Percentiles rank a stretch among this genome's conserved stretches.
These are phyloP conservation scores for Chloris gayana DNA, from an alignment of 176 grass and related monocot species.

Conservation along the genomic window DNA sequence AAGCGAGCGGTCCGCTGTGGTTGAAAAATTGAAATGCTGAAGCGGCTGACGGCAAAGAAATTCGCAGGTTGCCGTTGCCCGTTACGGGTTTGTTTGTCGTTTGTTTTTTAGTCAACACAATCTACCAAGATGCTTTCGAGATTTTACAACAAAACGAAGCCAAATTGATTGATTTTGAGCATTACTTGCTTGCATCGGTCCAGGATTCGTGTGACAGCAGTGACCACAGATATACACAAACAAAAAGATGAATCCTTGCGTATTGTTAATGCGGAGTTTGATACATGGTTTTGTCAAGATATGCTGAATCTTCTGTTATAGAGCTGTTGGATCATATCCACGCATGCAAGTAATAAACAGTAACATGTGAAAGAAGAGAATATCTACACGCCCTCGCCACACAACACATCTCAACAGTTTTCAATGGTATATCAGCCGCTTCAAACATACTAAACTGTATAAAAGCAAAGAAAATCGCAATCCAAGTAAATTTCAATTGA, in stretches of 20 bases:
- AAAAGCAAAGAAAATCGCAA: conserved; percentile 12
- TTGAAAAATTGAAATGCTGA: background rate
- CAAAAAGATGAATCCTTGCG: background rate
- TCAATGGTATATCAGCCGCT: background rate
- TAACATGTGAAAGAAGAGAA: background rate
- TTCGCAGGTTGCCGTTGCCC: background rate
- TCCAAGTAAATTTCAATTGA: background rate
- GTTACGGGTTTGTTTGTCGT: background rate
- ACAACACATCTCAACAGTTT: conserved; percentile 10
- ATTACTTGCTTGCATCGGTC: too few relatives aligned
- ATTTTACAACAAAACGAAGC: too few relatives aligned
- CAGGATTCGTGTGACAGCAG: background rate
- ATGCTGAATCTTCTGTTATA: background rate
- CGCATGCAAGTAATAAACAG: background rate
- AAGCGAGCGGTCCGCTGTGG: background rate
- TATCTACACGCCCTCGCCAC: background rate
- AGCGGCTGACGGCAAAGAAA: background rate
- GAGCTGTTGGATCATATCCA: background rate
- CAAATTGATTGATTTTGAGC: background rate
- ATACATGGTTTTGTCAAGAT: background rate
- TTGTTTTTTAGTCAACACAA: background rate
- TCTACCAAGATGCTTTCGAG: too few relatives aligned
- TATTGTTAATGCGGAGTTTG: background rate
- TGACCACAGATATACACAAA: background rate
- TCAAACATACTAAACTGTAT: conserved; percentile 23